phyloP scores from a whole-genome alignment of 2,329 filamentous ascomycete species.

The Mycocentrospora acerina region DNA sequence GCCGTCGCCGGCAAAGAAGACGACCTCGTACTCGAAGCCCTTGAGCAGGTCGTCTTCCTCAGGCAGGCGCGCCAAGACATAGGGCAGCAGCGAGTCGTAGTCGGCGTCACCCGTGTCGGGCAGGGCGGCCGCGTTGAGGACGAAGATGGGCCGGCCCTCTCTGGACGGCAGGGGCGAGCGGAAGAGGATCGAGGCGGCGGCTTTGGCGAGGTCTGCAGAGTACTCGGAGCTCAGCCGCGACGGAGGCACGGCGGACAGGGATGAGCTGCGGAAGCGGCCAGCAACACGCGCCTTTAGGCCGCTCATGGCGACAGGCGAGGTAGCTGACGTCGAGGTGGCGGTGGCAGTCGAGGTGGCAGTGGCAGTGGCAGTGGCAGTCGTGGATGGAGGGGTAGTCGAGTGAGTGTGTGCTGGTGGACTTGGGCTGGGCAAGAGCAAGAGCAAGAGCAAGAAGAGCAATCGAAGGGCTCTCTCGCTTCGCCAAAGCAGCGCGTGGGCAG shows the following conservation, averaged over 20 bases:
- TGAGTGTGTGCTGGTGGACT: conserved; percentile 6
- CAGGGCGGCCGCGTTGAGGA: conserved; percentile 59
- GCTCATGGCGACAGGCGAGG: conserved; percentile 29
- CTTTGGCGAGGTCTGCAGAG: conserved; percentile 49
- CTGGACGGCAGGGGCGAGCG: conserved; percentile 54
- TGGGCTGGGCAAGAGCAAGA: conserved; percentile 2
- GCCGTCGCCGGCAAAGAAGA: conserved; percentile 59
- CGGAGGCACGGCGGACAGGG: conserved; percentile 51
- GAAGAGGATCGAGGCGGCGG: conserved; percentile 57
- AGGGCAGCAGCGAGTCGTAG: conserved; percentile 57
- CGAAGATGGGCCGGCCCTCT: conserved; percentile 53
- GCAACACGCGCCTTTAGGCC: conserved; percentile 43
- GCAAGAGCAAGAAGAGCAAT: not conserved
- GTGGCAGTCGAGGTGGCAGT: too few relatives aligned
- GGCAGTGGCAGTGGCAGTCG: conserved; percentile 5
- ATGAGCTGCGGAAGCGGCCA: conserved; percentile 44
- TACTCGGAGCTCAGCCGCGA: conserved; percentile 50
- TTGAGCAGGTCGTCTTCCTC: conserved; percentile 57
- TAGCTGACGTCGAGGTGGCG: not conserved
- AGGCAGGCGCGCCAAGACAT: conserved; percentile 57
- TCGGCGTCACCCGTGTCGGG: conserved; percentile 56
- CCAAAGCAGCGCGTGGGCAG: too few relatives aligned
- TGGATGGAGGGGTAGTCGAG: conserved; percentile 1
- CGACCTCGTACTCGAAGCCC: conserved; percentile 57
- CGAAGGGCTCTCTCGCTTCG: too few relatives aligned